phyloP scores from a whole-genome alignment of 495 filamentous ascomycete genomes.

The Penicillium riverlandense region DNA sequence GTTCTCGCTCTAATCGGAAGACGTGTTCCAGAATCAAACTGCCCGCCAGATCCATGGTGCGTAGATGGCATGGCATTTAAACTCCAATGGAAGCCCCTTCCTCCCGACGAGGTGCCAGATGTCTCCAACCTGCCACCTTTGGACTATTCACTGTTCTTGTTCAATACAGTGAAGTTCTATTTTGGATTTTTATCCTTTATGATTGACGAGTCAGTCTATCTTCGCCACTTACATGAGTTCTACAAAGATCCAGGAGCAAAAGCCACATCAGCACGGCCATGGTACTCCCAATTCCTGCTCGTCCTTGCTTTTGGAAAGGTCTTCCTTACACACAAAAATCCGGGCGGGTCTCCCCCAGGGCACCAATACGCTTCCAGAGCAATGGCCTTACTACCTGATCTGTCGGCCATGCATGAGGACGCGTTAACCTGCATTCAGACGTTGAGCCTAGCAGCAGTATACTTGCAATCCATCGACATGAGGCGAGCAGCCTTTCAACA shows the following conservation, averaged over 20 bases:
- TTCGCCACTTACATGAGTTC: slow-evolving; percentile 18
- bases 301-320: slow-evolving; percentile 33
- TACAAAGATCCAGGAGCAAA: slow-evolving; percentile 15
- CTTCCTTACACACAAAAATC: slow-evolving; percentile 19
- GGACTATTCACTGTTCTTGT: slow-evolving; percentile 27
- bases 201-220: slow-evolving; percentile 29
- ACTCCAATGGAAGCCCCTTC: slow-evolving; percentile 27
- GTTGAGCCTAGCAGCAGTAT: slow-evolving; percentile 25
- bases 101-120: slow-evolving; percentile 21
- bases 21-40: slow-evolving; percentile 18
- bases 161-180: slow-evolving; percentile 30
- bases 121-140: slow-evolving; percentile 25
- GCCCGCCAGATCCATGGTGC: slow-evolving; percentile 21
- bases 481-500: slow-evolving; percentile 28
- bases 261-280: slow-evolving; percentile 17
- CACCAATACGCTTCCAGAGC: slow-evolving; percentile 28
- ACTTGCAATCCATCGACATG: slow-evolving; percentile 33
- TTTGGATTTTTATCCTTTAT: slow-evolving; percentile 26
- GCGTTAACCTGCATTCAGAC: slow-evolving; percentile 27
- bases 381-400: slow-evolving; percentile 30
- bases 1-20: slow-evolving; percentile 21
- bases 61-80: slow-evolving; percentile 31
- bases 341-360: slow-evolving; percentile 26
- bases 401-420: slow-evolving; percentile 26
- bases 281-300: slow-evolving; percentile 32